Base-by-base conservation (phyloP, 2,329 filamentous ascomycete species). In the Aspergillus aculeatus region DNA sequence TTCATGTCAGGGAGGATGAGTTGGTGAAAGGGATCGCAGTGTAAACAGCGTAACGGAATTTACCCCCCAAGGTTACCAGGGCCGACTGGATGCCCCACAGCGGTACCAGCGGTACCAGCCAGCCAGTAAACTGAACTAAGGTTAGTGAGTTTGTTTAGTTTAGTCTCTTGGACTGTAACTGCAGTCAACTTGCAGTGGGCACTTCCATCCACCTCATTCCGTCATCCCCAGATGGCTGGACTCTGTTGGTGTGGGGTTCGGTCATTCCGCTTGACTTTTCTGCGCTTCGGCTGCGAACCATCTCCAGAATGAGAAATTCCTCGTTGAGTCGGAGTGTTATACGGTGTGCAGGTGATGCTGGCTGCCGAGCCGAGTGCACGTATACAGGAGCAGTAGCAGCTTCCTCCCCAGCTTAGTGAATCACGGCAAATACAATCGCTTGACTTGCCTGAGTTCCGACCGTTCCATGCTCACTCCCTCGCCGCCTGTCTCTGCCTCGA, bases 371-470 rank as follows among this genome's bases (percentile, higher is more conserved):
- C 38, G 38, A 54, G 26, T 29, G 26, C 26, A 48, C 48, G 53
- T n/a, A 55, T 14, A 16, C 24, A 19, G 47, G 53, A 44, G 47
- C 53, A 29, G 7, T 7, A 29, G 26, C 26, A 29, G n/a, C 44
- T 35, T 23, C n/a, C 44, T 47, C 12, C 44, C 44, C 44, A 47
- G n/a, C 44, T 19, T 0, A 44, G 7, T 44, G 32, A 35, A 29
- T 55, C 23, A 14, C 26, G 38, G 53, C 14, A 21, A 24, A 41
- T 47, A 44, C 12, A 16, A 44, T 44, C 38, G 41, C 44, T 47
- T 48, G 47, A 47, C 53, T 55, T 55, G 53, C 41, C 53, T 32
- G 44, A 47, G 21, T 19, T 55, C 53, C 53, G 53, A 35, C 41
- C 23, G 38, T 47, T 48, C 53, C 53, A 55, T 44, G 41, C 19